A percentile compares a stretch with the other conserved stretches of the same genome.
These are phyloP conservation scores for Salix viminalis DNA, from an alignment of 345 rosid species.

Conservation along the genomic window DNA sequence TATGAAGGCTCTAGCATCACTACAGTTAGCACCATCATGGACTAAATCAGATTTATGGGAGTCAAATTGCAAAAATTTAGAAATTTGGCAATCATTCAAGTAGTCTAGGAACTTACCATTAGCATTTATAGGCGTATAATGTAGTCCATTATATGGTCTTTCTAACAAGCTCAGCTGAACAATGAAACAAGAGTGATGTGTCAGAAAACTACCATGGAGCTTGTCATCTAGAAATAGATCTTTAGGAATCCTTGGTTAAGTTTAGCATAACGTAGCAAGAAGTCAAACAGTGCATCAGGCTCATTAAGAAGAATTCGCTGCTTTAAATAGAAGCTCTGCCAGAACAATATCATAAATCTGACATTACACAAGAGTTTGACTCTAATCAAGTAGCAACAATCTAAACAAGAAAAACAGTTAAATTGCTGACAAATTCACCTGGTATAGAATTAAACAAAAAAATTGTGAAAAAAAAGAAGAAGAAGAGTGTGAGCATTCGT, in stretches of 20 bases:
- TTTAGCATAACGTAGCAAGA: conserved; percentile 3
- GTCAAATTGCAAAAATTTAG: not conserved
- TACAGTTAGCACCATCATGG: not conserved
- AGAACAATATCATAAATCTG: not conserved
- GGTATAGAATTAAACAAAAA: not conserved
- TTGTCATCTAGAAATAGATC: conserved; percentile 6
- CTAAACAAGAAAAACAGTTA: not conserved
- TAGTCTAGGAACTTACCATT: conserved; percentile 40
- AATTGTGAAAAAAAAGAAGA: not conserved
- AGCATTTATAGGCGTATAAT: conserved; percentile 29
- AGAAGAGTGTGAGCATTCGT: not conserved
- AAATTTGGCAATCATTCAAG: not conserved
- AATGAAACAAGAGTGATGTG: conserved; percentile 13
- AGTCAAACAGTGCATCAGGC: not conserved
- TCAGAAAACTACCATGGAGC: conserved; percentile 1
- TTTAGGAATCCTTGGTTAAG: conserved; percentile 4
- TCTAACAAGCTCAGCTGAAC: conserved; percentile 39
- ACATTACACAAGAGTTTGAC: not conserved
- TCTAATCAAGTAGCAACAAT: not conserved
- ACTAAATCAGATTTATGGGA: not conserved
- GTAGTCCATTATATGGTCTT: conserved; percentile 27
- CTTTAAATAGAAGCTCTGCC: not conserved
- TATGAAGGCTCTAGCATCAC: not conserved
- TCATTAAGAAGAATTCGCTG: too few species aligned
- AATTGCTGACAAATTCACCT: not conserved